Evolutionary conservation across 2,329 filamentous ascomycete species (phyloP), one percentile per base, ranked within the genome.

Genomic region (Diaporthe sp.): DNA sequence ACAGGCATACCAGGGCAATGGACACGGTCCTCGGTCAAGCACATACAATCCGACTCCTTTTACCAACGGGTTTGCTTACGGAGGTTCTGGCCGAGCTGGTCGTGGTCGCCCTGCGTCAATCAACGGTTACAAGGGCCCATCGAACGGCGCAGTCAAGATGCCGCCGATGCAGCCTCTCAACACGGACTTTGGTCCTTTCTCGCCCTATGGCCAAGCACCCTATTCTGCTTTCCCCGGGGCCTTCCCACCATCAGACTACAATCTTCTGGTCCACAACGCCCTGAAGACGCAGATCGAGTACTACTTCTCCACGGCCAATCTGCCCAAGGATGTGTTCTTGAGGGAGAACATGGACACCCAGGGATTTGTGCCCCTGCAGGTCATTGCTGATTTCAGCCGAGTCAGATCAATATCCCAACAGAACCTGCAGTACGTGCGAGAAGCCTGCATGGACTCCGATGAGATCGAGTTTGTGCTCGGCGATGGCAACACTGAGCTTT

Each of bases 251-350:
- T 76, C 78, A 7, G 55, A 79, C 25, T 79, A 79, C 42, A 76
- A 79, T 39, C 42, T 74, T 12, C 71, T 84, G 22, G 70, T 81
- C 53, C 73, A 88, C 51, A 79, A 84, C 4, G 82, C 87, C 62
- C 82, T 91, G 67, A 87, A 85, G 73, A 83, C 82, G 78, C 86
- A 90, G 81, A 90, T 95, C 51, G 95, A 98, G 81, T 99, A 98
- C 87, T 99, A 99, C 85, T 98, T 99, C 85, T 98, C 96, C 0
- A 90, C 98, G 39, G 94, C 98, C 81, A 99, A 99, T 82, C 89
- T 98, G 68, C 94, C 95, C 89, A 98, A 98, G 85, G 97, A 99
- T 81, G 89, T 94, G 81, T 98, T 92, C 84, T 88, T 99, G 76
- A 93, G 97, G 75, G 92, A 91, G 80, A 93, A 96, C 80, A 98